A percentile compares a stretch with the other conserved stretches of the same genome.
These are phyloP conservation scores for Diversispora eburnea DNA, from an alignment of 192 early-diverging fungal genomes.

Conservation along the genomic window DNA sequence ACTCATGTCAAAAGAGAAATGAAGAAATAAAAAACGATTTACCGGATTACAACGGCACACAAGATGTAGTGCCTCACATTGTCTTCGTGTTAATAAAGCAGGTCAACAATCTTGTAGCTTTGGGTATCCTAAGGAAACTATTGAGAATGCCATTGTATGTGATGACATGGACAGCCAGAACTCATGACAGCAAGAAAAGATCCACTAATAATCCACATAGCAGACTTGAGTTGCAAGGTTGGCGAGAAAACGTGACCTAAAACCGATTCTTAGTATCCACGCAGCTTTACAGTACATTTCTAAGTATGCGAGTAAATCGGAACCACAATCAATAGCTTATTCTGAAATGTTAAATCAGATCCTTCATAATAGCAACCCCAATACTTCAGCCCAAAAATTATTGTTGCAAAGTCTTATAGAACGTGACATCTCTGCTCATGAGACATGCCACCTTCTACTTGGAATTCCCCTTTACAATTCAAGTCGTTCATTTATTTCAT, in stretches of 20 bases:
- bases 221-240: no score
- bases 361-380: no score
- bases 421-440: not conserved
- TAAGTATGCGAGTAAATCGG: not conserved
- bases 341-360: not conserved
- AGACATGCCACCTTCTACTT: not conserved
- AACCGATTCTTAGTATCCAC: not conserved
- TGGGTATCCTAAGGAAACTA: not conserved
- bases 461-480: not conserved
- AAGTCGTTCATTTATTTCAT: not conserved
- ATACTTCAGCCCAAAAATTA: not conserved
- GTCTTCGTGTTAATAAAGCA: not conserved
- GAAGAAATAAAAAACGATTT: not conserved
- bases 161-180: not conserved
- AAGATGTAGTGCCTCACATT: not conserved
- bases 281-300: not conserved
- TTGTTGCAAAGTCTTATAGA: not conserved
- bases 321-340: not conserved
- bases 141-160: not conserved
- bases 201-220: not conserved
- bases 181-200: not conserved
- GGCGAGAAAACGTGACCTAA: not conserved
- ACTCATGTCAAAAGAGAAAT: not conserved
- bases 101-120: not conserved
- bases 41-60: not conserved